Evolutionary conservation across 2,329 filamentous ascomycete genomes (phyloP), one percentile per base, ranked within the genome.

Genomic region (Ophiosphaerella herpotricha): DNA sequence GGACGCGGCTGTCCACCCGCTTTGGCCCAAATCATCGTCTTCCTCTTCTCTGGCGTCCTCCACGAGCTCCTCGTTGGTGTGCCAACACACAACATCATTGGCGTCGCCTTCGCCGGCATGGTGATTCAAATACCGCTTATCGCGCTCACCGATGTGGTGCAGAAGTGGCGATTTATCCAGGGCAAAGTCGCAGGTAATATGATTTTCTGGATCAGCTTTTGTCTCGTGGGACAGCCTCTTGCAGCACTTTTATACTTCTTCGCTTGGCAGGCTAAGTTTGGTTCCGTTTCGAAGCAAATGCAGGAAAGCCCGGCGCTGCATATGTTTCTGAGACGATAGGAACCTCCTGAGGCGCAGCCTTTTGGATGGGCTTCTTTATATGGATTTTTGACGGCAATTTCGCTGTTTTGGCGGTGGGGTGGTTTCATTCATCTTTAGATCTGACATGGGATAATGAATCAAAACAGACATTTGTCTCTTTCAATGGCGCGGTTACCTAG

Each of bases 261-360:
- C 71, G 92, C 92, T 1, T 99, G 94, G 93, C 93, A 97, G 76
- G 91, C 91, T 47, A 97, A 97, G 77, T 97, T 96, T 70, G 94
- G 94, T 11, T 91, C 87, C 64, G 87, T 92, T 18, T 90, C 78
- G 9, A 69, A 66, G 48, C 59, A 66, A 50, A 61, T 62, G 4
- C 55, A 61, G 18, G 57, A 63, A 16, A 70, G 61, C 36, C 51
- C 50, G 37, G 60, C 61, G 1, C 44, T 63, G 26, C 52, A 60
- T 35, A 44, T 68, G 26, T 64, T 68, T 37, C 39, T 35, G 9
- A 47, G 61, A 43, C 56, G 63, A 7, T 67, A 54, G 37, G 34
- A 38, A 11, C 8, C 31, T 46, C 9, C 26, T 9, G 29, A 16
- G 13, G 18, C 4, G 34, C 14, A 16, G 16, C 3, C 12, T 32